These are phyloP conservation scores for Strobilomyces dryophilus DNA, from an alignment of 768 basidiomycete genomes.

Conservation along the genomic window DNA sequence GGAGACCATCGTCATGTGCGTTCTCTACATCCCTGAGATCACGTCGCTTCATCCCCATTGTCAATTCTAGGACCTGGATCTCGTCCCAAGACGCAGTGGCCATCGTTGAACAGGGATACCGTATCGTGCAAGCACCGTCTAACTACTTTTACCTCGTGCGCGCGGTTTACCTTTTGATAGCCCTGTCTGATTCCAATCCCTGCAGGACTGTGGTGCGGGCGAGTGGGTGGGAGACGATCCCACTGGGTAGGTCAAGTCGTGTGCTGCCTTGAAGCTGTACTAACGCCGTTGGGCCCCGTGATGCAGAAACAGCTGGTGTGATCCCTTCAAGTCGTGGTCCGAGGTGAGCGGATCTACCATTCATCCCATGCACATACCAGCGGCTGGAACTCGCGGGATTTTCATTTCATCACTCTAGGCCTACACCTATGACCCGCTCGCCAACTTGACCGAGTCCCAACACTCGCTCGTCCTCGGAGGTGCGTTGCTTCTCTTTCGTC, in stretches of 20 bases:
- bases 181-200: background rate
- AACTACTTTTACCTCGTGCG: constrained; percentile 52
- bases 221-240: constrained; percentile 39
- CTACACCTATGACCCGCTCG: constrained; percentile 40
- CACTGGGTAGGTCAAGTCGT: constrained; percentile 25
- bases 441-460: no score
- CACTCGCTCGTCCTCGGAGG: constrained; percentile 5
- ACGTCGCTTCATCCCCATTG: background rate
- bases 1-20: constrained; percentile 41
- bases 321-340: constrained; percentile 52
- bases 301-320: constrained; percentile 43
- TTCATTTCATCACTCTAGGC: constrained; percentile 27
- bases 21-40: background rate
- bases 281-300: background rate
- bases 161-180: background rate
- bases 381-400: background rate
- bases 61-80: constrained; percentile 40
- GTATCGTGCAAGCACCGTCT: constrained; percentile 45
- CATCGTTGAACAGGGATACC: constrained; percentile 38
- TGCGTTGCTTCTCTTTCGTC: constrained; percentile 3
- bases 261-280: background rate
- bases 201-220: constrained; percentile 45
- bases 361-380: background rate
- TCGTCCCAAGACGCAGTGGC: constrained; percentile 36
- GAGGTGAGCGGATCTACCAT: constrained; percentile 26